Evolutionary conservation across 1,284 basidiomycete species (phyloP), one percentile per base, ranked within the genome.

Genomic region (Cutaneotrichosporon cyanovorans): DNA sequence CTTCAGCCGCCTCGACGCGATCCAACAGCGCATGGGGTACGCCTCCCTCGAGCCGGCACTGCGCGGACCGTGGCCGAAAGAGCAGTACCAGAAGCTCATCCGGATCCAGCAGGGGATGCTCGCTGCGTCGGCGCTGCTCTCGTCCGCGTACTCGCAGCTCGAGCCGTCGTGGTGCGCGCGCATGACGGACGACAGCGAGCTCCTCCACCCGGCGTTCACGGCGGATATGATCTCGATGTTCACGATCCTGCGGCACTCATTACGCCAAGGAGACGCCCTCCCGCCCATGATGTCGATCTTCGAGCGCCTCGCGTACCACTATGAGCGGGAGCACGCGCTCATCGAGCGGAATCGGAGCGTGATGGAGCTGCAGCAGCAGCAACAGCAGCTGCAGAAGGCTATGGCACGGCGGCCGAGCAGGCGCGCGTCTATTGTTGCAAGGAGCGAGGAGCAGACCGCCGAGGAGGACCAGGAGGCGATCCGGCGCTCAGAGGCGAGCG

Each of bases 21-120:
- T 68, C 28, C 43, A 60, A n/a, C 47, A 53, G 18, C 62, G 65
- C 20, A 51, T 69, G 30, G 46, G 21, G 0, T 63, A 51, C 36
- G 67, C 66, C 0, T 30, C 25, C 4, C 16, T 57, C 21, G 69
- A 72, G 42, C 67, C 66, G 9, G 58, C 53, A 6, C 21, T 69
- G 18, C 55, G 51, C 28, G 71, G 71, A 7, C 63, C 63, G 0
- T 73, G 71, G 71, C 71, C 71, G 2, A 58, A 58, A 18, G 45
- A 53, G 19, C 50, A 60, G 28, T 73, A 73, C 38, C 47, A 53
- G 14, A 48, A 52, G 5, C 42, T 72, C 6, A 47, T 65, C n/a
- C 20, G 42, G 2, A 42, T 57, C 12, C 59, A 68, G 40, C 40
- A 28, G 6, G 52, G 60, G 22, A 48, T 71, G 15, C 37, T 72